Base-by-base conservation (phyloP, 1,284 basidiomycete genomes). In the Paramarasmius palmivorus region DNA sequence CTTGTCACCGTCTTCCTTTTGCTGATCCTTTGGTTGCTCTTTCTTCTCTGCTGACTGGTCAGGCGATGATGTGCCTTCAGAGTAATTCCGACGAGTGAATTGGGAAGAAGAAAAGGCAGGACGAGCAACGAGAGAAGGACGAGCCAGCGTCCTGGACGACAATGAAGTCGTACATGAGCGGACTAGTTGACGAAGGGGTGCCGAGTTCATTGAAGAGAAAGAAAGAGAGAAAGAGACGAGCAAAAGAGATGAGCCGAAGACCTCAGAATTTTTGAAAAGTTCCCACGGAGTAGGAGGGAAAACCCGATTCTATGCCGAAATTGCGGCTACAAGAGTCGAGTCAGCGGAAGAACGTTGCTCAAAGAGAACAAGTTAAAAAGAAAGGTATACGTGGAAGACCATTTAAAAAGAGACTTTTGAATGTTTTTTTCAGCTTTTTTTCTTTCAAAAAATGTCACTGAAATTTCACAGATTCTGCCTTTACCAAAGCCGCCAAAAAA, bases 121-220 rank as follows among this genome's bases (percentile, higher is more conserved):
- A 54, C 56, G 57, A 47, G 60, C 56, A 57, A 57, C 49, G 34
- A 63, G 57, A 53, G 74, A 66, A 41, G 79, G 65, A 50, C 79
- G 75, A 36, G 71, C 65, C 39, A 76, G 50, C 4, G 70, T 65
- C 59, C 75, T 74, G 57, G 78, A 72, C 45, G 84, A 79, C 60
- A 84, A 61, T 20, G 76, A 76, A 63, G 77, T 70, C 55, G 82
- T 77, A 67, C 79, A 83, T 23, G 82, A 73, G 61, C 82, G 81
- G 67, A 89, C 72, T 51, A 78, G 57, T 52, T 76, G 75, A 65
- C 80, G 71, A 57, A 79, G 75, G 56, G 74, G 72, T 53, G 72
- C 63, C 60, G 77, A 69, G 69, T 70, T 78, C 83, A 84, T 85
- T 54, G 61, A 63, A 57, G 58, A 51, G 36, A 49, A 59, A 36